These are phyloP conservation scores for Claviceps maximensis DNA, from an alignment of 2,329 filamentous ascomycete genomes.

Conservation along the genomic window DNA sequence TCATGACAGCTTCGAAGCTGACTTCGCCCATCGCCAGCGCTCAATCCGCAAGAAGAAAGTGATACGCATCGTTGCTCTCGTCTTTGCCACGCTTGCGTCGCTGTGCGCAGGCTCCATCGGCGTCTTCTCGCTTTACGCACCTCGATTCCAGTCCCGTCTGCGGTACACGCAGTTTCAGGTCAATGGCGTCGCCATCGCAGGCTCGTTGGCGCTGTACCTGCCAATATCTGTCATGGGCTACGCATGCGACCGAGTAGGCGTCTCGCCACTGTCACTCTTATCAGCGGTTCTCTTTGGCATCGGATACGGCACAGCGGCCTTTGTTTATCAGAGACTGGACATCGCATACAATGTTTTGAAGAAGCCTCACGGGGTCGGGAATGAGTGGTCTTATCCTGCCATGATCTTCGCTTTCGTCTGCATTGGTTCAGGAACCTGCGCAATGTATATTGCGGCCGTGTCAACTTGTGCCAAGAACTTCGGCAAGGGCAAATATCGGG, in stretches of 20 bases:
- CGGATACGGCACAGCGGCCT: slow-evolving; percentile 75
- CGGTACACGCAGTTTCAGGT: slow-evolving; percentile 86
- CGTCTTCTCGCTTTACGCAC: slow-evolving; percentile 87
- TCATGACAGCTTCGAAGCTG: slow-evolving; percentile 8
- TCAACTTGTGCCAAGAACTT: slow-evolving; percentile 98
- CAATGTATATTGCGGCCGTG: slow-evolving; percentile 83
- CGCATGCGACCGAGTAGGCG: slow-evolving; percentile 78
- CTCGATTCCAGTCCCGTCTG: slow-evolving; percentile 73
- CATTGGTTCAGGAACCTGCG: slow-evolving; percentile 71
- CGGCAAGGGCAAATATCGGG: slow-evolving; percentile 73
- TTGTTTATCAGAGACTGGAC: slow-evolving; percentile 48
- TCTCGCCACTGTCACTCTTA: slow-evolving; percentile 60
- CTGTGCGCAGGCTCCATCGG: slow-evolving; percentile 86
- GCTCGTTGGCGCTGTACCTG: slow-evolving; percentile 79
- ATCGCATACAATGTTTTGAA: slow-evolving; percentile 29
- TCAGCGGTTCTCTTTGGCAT: slow-evolving; percentile 61
- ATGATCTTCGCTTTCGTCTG: slow-evolving; percentile 79
- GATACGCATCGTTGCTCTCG: slow-evolving; percentile 36
- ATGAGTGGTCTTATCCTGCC: slow-evolving; percentile 55
- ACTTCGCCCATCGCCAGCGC: slow-evolving; percentile 10
- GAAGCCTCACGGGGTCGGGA: slow-evolving; percentile 27
- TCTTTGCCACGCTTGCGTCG: slow-evolving; percentile 39
- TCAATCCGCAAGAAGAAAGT: slow-evolving; percentile 16
- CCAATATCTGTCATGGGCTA: slow-evolving; percentile 85
- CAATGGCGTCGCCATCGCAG: slow-evolving; percentile 77